Conservation (phyloP, 768 basidiomycete species). For the Chiua virens region DNA sequence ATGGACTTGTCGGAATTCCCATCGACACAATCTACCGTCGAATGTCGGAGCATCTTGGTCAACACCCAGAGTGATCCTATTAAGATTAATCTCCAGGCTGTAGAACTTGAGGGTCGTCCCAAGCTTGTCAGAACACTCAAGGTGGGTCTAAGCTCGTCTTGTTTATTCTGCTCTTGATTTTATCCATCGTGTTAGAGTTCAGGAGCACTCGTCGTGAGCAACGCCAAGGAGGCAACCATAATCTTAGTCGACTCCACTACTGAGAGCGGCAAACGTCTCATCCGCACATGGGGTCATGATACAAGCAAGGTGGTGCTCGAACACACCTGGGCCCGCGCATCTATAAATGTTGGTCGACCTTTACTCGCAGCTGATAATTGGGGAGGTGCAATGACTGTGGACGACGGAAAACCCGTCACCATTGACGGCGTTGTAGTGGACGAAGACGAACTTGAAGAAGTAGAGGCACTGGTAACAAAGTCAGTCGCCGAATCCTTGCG, state of each 20-base stretch:
- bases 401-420: slow-evolving; percentile 33
- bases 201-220: slow-evolving; percentile 53
- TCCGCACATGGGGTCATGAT: slow-evolving; percentile 59
- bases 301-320: slow-evolving; percentile 49
- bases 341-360: slow-evolving; percentile 41
- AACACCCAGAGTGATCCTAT: slow-evolving; percentile 43
- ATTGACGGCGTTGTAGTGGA: slow-evolving; percentile 35
- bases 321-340: slow-evolving; percentile 52
- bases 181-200: slow-evolving; percentile 41
- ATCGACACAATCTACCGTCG: slow-evolving; percentile 11
- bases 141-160: slow-evolving; percentile 33
- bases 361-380: slow-evolving; percentile 51
- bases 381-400: slow-evolving; percentile 42
- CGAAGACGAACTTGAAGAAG: slow-evolving; percentile 39
- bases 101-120: slow-evolving; percentile 48
- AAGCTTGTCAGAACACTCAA: slow-evolving; percentile 51
- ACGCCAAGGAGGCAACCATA: slow-evolving; percentile 52
- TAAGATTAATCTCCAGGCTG: slow-evolving; percentile 57
- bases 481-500: slow-evolving; percentile 34
- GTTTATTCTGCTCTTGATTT: not conserved
- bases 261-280: slow-evolving; percentile 52
- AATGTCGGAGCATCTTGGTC: slow-evolving; percentile 35
- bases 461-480: slow-evolving; percentile 41
- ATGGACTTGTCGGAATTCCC: slow-evolving; percentile 22
- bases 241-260: slow-evolving; percentile 59